Evolutionary conservation across 2,329 filamentous ascomycete species (phyloP).

Genomic region (Raffaelea ambrosiae): DNA sequence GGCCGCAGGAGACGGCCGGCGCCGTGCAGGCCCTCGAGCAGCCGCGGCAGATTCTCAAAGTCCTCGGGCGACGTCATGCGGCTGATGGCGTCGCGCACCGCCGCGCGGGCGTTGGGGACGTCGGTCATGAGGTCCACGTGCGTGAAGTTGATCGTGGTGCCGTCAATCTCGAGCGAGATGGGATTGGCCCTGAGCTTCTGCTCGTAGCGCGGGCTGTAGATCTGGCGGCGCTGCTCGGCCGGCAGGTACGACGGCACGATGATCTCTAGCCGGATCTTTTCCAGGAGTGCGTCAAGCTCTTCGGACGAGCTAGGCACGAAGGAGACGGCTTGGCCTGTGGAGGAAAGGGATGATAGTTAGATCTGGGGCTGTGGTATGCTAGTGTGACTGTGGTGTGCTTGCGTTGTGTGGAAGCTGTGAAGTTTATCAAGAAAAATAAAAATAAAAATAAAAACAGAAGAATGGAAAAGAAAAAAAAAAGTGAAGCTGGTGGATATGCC

Average conservation of each 20-base stretch:
- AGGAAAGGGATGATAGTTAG: neutral
- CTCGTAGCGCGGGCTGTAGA: conserved; percentile 39
- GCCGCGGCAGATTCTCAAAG: conserved; percentile 41
- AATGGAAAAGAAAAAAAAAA: too few relatives aligned
- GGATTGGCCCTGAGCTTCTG: conserved; percentile 44
- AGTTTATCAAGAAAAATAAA: too few relatives aligned
- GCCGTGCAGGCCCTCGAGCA: conserved; percentile 40
- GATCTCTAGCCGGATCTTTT: conserved; percentile 45
- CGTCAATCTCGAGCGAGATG: conserved; percentile 50
- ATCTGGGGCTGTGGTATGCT: too few relatives aligned
- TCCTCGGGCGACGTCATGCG: conserved; percentile 41
- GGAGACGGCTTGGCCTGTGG: conserved; percentile 24
- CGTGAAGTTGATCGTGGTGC: conserved; percentile 42
- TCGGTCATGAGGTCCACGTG: conserved; percentile 33
- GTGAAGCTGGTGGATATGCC: too few relatives aligned
- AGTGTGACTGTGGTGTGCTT: too few relatives aligned
- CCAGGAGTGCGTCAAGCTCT: conserved; percentile 45
- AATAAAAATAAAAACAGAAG: neutral
- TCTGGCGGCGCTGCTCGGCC: conserved; percentile 39
- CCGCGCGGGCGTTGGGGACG: conserved; percentile 32
- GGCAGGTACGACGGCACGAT: conserved; percentile 55
- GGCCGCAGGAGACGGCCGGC: conserved; percentile 28
- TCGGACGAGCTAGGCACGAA: conserved; percentile 44
- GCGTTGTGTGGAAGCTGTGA: too few relatives aligned
- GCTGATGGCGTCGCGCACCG: conserved; percentile 27